Base-by-base conservation (phyloP, 2,329 filamentous ascomycete species). In the Alternaria triticimaculans region DNA sequence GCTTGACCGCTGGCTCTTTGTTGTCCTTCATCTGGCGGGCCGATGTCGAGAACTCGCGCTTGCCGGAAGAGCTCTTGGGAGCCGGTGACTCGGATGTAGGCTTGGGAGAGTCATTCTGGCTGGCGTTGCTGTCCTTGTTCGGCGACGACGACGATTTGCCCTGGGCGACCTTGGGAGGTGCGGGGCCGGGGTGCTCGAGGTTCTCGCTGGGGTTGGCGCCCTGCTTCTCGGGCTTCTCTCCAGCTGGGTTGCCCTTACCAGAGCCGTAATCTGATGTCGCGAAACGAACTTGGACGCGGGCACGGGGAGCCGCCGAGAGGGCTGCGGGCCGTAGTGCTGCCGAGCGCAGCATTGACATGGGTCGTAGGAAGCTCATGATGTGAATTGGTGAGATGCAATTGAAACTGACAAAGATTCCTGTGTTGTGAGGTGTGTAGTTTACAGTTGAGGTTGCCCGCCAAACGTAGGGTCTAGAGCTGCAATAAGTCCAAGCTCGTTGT, bases 131-230 rank as follows among this genome's bases (percentile, higher is more conserved):
- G 46, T 72, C 64, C n/a, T 72, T 63, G 60, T 75, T 74, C 23
- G 76, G 76, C 12, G 75, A 73, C 5, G 75, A 75, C 10, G 71
- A 73, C 5, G 72, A 68, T 46, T 78, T 70, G 51, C 71, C 74
- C 60, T 80, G 68, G n/a, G 78, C 82, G 6, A 76, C 80, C 62
- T 82, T 80, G 5, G 82, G 82, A 10, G 82, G 76, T 62, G 81
- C 72, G 6, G 82, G 82, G 6, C 82, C 82, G 2, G 82, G 82
- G 63, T 84, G 82, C 72, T 84, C 82, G 28, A 80, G 66, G 64
- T 80, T 69, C 58, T 78, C 79, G 14, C 78, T 78, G 4, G 70
- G 72, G 65, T 79, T 81, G 45, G 78, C 65, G 67, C 81, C 80
- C 65, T 82, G 81, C 53, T 80, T 65, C 70, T 83, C 74, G 1